These are phyloP conservation scores for Nothophytophthora sp. DNA, from an alignment of 352 stramenopile genomes.

Conservation along the genomic window DNA sequence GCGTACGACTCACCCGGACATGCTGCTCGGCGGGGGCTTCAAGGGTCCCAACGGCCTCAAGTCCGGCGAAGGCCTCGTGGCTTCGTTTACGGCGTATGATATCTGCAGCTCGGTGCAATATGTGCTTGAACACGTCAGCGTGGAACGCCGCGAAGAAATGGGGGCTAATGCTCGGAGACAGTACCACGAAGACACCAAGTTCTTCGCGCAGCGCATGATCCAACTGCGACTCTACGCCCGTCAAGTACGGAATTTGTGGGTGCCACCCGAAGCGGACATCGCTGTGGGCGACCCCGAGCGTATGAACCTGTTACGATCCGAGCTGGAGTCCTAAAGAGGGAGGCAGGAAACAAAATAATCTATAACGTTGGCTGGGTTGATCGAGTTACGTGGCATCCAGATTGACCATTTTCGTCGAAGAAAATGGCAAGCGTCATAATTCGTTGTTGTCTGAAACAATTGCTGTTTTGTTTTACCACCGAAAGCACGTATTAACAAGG, in stretches of 20 bases:
- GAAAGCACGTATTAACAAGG: too few relatives aligned
- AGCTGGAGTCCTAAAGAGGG: conserved; percentile 11
- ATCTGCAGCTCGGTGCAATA: conserved; percentile 32
- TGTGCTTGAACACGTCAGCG: conserved; percentile 24
- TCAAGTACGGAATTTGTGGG: conserved; percentile 17
- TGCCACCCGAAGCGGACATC: conserved; percentile 25
- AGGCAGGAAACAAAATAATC: too few relatives aligned
- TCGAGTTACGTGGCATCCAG: too few relatives aligned
- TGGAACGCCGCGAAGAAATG: conserved; percentile 23
- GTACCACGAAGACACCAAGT: conserved; percentile 52
- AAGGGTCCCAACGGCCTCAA: conserved; percentile 19
- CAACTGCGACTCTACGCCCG: conserved; percentile 29
- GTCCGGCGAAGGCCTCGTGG: conserved; percentile 21
- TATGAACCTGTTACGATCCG: conserved; percentile 11
- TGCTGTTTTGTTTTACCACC: too few relatives aligned
- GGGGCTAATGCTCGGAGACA: conserved; percentile 25
- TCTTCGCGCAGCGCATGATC: conserved; percentile 46
- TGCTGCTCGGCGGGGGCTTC: conserved; percentile 22
- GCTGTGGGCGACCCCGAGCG: conserved; percentile 27
- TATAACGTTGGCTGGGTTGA: too few relatives aligned
- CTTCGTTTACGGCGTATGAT: conserved; percentile 15
- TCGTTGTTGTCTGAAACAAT: too few relatives aligned
- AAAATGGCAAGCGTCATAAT: too few relatives aligned
- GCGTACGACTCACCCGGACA: conserved; percentile 2
- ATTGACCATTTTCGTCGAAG: too few relatives aligned